Conservation (phyloP, 768 basidiomycete genomes). For the Amyloporia xantha region DNA sequence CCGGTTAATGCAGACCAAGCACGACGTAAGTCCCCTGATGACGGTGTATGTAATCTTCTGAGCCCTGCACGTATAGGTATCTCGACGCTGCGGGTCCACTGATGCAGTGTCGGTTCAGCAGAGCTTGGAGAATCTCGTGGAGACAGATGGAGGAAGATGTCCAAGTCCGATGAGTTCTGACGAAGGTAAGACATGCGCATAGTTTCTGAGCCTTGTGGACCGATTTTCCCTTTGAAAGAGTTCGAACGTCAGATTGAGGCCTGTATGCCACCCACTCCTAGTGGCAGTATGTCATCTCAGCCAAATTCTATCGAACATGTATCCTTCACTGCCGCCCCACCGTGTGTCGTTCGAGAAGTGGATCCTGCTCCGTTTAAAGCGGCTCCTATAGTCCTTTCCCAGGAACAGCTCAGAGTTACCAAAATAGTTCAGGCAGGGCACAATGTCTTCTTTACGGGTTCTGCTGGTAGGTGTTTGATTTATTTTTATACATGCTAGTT, state of each 20-base stretch:
- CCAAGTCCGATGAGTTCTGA: not conserved
- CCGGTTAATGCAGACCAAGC: slow-evolving; percentile 36
- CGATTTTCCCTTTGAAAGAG: no score
- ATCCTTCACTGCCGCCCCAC: not conserved
- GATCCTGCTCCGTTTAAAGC: not conserved
- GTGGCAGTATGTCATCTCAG: no score
- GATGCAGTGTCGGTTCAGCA: slow-evolving; percentile 39
- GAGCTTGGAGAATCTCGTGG: slow-evolving; percentile 28
- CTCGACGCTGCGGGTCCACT: slow-evolving; percentile 45
- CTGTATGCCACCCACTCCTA: no score
- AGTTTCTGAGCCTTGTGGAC: not conserved
- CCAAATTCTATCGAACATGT: not conserved
- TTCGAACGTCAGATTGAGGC: no score
- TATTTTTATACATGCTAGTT: not conserved
- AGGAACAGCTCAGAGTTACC: slow-evolving; percentile 46
- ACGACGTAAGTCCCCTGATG: slow-evolving; percentile 28
- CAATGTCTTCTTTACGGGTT: slow-evolving; percentile 83
- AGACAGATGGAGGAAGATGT: not conserved
- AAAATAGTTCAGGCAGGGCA: slow-evolving; percentile 47
- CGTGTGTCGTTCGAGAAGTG: not conserved
- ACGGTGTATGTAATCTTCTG: not conserved
- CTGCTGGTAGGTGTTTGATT: slow-evolving; percentile 68
- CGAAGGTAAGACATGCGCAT: no score
- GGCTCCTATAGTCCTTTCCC: slow-evolving; percentile 30
- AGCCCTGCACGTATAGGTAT: slow-evolving; percentile 42